These are phyloP conservation scores for Tetradesmus obliquus DNA, from an alignment of 139 green algal genomes.

Conservation along the genomic window DNA sequence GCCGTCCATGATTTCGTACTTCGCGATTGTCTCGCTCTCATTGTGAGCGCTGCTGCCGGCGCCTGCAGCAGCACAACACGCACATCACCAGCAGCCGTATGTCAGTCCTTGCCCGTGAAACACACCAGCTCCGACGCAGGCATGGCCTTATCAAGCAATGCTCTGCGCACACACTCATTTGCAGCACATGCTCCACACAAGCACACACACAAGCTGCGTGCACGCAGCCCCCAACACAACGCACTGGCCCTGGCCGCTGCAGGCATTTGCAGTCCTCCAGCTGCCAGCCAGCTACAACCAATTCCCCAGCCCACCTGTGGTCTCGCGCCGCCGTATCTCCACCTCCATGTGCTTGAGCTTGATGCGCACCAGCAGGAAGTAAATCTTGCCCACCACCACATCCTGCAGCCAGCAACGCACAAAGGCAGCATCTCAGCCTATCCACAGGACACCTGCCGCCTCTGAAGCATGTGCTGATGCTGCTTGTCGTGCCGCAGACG, in stretches of 20 bases:
- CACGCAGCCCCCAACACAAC: background rate
- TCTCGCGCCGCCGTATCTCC: constrained; percentile 96
- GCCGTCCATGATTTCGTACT: constrained; percentile 99
- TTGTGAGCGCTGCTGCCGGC: constrained; percentile 80
- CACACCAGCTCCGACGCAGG: background rate
- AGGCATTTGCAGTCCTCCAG: background rate
- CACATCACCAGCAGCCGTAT: background rate
- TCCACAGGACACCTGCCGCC: background rate
- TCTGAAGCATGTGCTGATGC: background rate
- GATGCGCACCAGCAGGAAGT: constrained; percentile 99
- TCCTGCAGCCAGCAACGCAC: constrained; percentile 61
- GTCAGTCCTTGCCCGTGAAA: fast-evolving
- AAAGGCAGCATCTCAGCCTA: background rate
- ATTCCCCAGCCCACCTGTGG: constrained; percentile 74
- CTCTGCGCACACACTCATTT: background rate
- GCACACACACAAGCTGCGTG: background rate
- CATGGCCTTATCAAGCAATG: background rate
- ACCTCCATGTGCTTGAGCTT: constrained; percentile 99
- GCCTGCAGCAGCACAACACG: background rate
- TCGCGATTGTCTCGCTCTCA: constrained; percentile 97
- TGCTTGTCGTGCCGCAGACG: no score
- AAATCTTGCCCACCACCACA: constrained; percentile 96
- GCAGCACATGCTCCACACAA: no score
- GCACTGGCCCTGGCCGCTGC: background rate
- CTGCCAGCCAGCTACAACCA: background rate